phyloP scores from a whole-genome alignment of 495 filamentous ascomycete species.

The Astrothelium subdiscretum region DNA sequence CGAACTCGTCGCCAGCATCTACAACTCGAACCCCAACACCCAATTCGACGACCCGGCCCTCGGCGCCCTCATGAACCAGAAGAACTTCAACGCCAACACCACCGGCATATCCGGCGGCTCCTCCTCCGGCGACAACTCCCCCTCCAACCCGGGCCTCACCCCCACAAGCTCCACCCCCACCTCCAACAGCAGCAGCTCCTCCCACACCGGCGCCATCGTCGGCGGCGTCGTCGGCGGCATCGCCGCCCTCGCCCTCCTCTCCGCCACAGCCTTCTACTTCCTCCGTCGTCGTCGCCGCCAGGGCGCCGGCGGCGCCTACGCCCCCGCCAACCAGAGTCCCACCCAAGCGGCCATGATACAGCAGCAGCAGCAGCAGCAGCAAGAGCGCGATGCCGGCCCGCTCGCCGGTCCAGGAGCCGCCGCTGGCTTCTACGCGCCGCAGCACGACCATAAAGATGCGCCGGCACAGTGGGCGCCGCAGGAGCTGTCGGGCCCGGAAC shows the following conservation, averaged over 20 bases:
- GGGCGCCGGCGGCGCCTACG: neutral
- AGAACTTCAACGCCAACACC: constrained; percentile 10
- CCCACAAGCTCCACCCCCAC: neutral
- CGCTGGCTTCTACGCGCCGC: neutral
- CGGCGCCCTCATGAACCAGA: neutral
- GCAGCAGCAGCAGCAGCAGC: neutral
- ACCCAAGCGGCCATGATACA: neutral
- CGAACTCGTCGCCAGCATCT: neutral
- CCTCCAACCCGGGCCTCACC: neutral
- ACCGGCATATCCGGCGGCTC: neutral
- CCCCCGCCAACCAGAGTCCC: neutral
- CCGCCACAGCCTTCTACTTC: neutral
- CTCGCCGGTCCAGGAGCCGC: neutral
- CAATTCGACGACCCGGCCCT: neutral
- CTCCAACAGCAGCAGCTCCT: constrained; percentile 2
- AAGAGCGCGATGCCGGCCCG: neutral
- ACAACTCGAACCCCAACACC: neutral
- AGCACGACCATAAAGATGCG: neutral
- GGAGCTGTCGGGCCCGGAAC: neutral
- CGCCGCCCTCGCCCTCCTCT: constrained; percentile 13
- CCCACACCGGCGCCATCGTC: constrained; percentile 16
- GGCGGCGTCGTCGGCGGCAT: constrained; percentile 25
- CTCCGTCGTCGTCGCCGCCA: neutral
- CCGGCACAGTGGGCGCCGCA: neutral
- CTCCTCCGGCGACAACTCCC: neutral